phyloP scores from a whole-genome alignment of 352 stramenopile genomes.

The Blastocystis sp. region DNA sequence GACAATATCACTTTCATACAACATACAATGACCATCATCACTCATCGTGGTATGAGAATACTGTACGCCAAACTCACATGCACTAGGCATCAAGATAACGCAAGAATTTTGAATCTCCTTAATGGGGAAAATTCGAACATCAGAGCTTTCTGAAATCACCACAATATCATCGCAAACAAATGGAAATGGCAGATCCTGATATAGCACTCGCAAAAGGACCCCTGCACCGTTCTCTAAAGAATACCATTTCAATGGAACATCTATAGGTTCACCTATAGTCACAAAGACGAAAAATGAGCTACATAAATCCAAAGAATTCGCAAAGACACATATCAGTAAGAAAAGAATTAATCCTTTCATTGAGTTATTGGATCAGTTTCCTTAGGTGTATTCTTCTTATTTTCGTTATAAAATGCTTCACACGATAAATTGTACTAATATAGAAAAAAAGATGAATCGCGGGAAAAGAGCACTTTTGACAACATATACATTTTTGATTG shows the following conservation, averaged over 20 bases:
- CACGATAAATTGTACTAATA: not conserved
- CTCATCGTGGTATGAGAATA: not conserved
- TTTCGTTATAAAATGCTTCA: not conserved
- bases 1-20: not conserved
- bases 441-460: not conserved
- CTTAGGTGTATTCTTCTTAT: not conserved
- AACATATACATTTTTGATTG: too few species aligned
- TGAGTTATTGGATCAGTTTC: not conserved
- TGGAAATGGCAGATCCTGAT: not conserved
- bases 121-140: not conserved
- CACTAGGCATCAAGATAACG: not conserved
- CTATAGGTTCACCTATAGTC: not conserved
- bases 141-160: not conserved
- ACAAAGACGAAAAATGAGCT: not conserved
- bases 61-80: not conserved
- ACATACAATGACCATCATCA: not conserved
- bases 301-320: not conserved
- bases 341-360: not conserved
- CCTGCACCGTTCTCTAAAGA: not conserved
- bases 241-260: not conserved
- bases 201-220: not conserved
- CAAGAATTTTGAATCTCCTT: not conserved
- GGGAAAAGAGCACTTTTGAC: too few species aligned
- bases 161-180: slow-evolving; percentile 16
- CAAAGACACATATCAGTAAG: not conserved